Evolutionary conservation across 192 early-diverging fungal species (phyloP), one percentile per base, ranked within the genome.

Genomic region (Coemansia furcata): DNA sequence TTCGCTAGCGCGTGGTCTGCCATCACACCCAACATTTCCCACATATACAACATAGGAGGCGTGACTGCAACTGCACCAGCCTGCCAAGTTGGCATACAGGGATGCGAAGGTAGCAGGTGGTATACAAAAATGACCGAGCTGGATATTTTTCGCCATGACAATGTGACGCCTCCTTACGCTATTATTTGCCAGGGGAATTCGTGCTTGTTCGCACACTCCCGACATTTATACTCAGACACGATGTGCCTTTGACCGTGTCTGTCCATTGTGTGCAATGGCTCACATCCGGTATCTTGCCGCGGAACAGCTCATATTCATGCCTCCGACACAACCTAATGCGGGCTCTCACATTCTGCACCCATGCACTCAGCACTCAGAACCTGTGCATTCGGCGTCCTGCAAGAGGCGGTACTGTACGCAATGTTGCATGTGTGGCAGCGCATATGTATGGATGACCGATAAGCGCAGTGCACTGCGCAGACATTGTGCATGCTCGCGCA

Each of bases 361-460:
- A 29, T 9, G 35, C 17, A n/a, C 8, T 19, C 58, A 12, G 36
- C 21, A 23, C 36, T 38, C 30, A 3, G 29, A 30, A 30, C 30
- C 30, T 57, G 54, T 35, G 29, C 54, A 33, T 57, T 57, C 14
- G 58, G 36, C 39, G 36, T 38, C 46, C 35, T 36, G 19, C n/a
- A 19, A 38, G 36, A 38, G 19, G 36, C 36, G 36, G 58, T 36
- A 10, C 55, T 36, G 33, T 8, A 33, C 30, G 55, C 32, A 15
- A 12, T 12, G 58, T 15, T 39, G 36, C 58, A 39, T 39, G 58
- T 60, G 37, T 39, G 58, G 58, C 36, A 35, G 36, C 35, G 58
- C 58, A 60, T 39, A 38, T 38, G 58, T 11, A 60, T 36, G 19
- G 39, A 60, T 60, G 58, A 60, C 58, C 37, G 58, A 60, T 38